Conservation (phyloP, 106 monocot species). For the Vanilla planifolia region DNA sequence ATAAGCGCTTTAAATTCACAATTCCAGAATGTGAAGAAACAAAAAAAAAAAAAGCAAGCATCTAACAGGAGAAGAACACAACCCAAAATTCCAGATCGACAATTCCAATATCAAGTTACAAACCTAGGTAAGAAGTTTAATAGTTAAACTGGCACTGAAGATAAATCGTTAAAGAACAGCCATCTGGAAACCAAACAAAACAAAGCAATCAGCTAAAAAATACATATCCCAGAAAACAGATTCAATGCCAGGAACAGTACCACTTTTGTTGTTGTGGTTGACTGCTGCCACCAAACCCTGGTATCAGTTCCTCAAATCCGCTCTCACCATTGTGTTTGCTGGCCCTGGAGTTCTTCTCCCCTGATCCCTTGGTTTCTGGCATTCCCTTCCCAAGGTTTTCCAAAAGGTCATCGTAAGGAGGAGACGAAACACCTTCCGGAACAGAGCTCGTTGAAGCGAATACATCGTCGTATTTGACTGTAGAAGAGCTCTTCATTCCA, state of each 20-base stretch:
- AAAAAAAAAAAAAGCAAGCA: background rate
- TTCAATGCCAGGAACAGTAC: background rate
- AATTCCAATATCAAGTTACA: conserved; percentile 1
- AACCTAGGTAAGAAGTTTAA: background rate
- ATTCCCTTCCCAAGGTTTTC: conserved; percentile 22
- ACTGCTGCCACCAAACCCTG: conserved; percentile 46
- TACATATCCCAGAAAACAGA: background rate
- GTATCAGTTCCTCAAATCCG: conserved; percentile 52
- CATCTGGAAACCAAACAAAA: background rate
- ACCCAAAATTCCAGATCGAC: background rate
- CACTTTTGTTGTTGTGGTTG: conserved; percentile 16
- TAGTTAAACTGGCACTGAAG: background rate
- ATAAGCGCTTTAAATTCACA: too few relatives aligned
- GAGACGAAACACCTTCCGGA: conserved; percentile 4
- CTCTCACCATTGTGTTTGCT: conserved; percentile 6
- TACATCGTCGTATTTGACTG: conserved; percentile 34
- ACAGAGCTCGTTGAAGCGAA: conserved; percentile 19
- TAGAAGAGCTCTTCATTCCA: conserved; percentile 29
- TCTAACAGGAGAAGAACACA: background rate
- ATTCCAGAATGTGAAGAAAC: too few relatives aligned
- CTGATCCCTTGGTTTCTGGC: conserved; percentile 6
- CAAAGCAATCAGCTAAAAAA: background rate
- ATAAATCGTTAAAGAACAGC: background rate
- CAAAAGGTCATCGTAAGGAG: conserved; percentile 30
- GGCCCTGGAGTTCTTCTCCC: background rate